Evolutionary conservation across 176 grass and related monocot species (phyloP), one percentile per base, ranked within the genome.

Genomic region (Aechmea fasciata): DNA sequence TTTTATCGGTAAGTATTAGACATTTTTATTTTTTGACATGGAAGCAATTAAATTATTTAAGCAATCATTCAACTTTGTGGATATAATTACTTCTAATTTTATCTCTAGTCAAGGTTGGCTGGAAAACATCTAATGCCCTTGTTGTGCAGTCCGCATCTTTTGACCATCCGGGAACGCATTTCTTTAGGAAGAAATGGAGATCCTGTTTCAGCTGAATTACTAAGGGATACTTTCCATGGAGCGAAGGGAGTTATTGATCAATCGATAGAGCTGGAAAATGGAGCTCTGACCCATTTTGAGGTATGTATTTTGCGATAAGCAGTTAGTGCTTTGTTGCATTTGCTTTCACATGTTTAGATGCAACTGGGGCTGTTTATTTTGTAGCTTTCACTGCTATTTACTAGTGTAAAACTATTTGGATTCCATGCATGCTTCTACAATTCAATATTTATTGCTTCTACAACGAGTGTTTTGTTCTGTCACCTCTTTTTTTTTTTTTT

Each of bases 271-370:
- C 85, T 61, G n/a, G 89, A 97, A 90, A 85, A 90, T 81, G 84
- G 86, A 64, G 63, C 89, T 28, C 71, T 97, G 25, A 90, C 81
- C 53, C 89, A 97, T 76, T 97, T 92, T 75, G 93, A 92, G 86
- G 93, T 92, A 87, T 20, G 66, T 78, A 68, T 72, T 9, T 28
- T 48, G 9, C 17, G 6, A 63, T 63, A 62, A 23, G 20, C 23
- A 11, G 1, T 65, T 11, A 29, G 22, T 61, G 26, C 28, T 22
- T 6, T 64, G 47, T 63, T 2, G 61, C 49, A 29, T 12, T 63
- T 57, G 0, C 22, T 74, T 52, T 11, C 47, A 1, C 5, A 63
- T 74, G 11, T 10, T 7, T 13, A 51, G 10, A 11, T 51, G 14
- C 52, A 26, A 14, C 47, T 67, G 25, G 24, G 13, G 10, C 11